These are phyloP conservation scores for Cryptomeria japonica DNA, from an alignment of 75 land plant genomes.

Conservation along the genomic window DNA sequence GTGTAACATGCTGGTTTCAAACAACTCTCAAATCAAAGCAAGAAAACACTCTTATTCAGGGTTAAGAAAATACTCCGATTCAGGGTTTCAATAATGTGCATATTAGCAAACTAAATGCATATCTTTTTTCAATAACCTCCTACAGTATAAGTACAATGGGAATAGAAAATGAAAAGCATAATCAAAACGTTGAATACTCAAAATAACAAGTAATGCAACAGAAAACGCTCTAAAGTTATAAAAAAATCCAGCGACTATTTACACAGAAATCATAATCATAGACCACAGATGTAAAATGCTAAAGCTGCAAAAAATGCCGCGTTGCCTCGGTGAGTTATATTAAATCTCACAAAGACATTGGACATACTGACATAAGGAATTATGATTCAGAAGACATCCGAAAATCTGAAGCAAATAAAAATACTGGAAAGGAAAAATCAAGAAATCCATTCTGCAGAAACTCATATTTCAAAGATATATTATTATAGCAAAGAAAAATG, in stretches of 20 bases:
- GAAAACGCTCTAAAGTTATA: background rate
- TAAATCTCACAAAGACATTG: background rate
- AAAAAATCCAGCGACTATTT: background rate
- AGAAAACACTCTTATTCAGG: background rate
- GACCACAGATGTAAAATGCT: background rate
- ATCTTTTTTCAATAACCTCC: background rate
- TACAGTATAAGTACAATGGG: background rate
- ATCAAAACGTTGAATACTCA: background rate
- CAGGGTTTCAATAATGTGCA: background rate
- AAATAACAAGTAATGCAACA: background rate
- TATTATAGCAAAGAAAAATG: background rate
- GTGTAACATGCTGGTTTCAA: background rate
- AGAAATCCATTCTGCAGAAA: background rate
- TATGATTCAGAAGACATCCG: background rate
- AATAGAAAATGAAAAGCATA: background rate
- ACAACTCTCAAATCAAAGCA: background rate
- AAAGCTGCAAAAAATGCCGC: background rate
- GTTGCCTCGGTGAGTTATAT: background rate
- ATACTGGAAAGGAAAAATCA: background rate
- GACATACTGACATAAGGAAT: background rate
- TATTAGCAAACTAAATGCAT: background rate
- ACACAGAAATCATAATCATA: background rate
- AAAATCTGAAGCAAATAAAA: background rate
- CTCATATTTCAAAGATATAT: background rate
- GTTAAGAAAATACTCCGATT: background rate